Evolutionary conservation across 2,329 filamentous ascomycete genomes (phyloP), one percentile per base, ranked within the genome.

Genomic region (Cordyceps militaris): DNA sequence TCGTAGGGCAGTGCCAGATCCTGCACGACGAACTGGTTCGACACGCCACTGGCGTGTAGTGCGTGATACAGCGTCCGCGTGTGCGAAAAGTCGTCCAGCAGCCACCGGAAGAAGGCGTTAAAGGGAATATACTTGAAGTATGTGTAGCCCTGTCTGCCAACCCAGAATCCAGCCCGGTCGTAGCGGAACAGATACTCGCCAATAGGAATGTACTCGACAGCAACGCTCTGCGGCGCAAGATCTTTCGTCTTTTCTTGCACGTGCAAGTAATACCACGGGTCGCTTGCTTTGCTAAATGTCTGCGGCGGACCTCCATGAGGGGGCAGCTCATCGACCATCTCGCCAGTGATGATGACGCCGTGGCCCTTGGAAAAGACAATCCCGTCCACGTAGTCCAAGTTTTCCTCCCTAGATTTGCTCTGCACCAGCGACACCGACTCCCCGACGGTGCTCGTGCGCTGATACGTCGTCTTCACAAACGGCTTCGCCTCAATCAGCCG

Each of bases 201-300:
- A 0, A 69, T 55, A 0, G 65, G 67, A 1, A 69, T 56, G 13
- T 66, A 65, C 9, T 69, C 64, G 11, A 67, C 62, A 16, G 59
- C 34, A 55, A 62, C 43, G 60, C 56, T 8, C 26, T n/a, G 9
- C 2, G 38, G n/a, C 5, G 16, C 38, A 19, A 24, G 21, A 5
- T 13, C 42, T 3, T 24, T 26, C 28, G 30, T 38, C 19, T 9
- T 23, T 2, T 74, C 69, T 57, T 81, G 68, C 1, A 79, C 83
- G 60, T 87, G 83, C 3, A 87, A 71, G 60, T 86, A 87, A 64
- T 83, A 85, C 85, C 85, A 88, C 0, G 82, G 80, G 63, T 88
- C 84, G 16, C 67, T 67, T 0, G 79, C 69, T 14, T 77, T 70
- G 44, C 76, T 79, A 66, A 86, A 87, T 14, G 42, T 44, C 0